Conservation (phyloP, 768 basidiomycete species). For the Termitomyces sp. region DNA sequence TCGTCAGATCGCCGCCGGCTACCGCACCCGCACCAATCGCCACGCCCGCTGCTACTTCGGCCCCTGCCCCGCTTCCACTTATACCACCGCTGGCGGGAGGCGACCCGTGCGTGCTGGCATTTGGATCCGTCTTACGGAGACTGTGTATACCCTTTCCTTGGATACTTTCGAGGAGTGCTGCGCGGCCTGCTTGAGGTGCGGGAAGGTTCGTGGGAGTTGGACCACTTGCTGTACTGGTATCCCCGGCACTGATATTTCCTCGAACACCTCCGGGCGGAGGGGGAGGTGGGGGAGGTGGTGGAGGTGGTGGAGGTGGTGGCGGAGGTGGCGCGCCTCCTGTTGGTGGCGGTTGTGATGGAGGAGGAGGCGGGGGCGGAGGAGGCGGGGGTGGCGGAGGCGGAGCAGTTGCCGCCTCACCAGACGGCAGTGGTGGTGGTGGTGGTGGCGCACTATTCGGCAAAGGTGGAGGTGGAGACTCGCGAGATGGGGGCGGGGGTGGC, state of each 20-base stretch:
- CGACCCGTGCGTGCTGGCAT: background rate
- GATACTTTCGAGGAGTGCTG: conserved; percentile 11
- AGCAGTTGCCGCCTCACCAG: background rate
- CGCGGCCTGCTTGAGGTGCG: conserved; percentile 53
- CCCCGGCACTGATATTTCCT: background rate
- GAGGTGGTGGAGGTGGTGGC: conserved; percentile 23
- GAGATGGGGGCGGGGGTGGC: conserved; percentile 19
- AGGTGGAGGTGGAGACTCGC: conserved; percentile 14
- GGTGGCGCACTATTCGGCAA: conserved; percentile 9
- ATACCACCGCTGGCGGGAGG: conserved; percentile 12
- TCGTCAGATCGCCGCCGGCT: conserved; percentile 70
- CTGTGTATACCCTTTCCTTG: conserved; percentile 9
- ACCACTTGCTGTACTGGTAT: background rate
- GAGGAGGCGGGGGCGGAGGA: conserved; percentile 26
- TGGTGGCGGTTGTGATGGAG: conserved; percentile 18
- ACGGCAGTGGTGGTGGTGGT: conserved; percentile 16
- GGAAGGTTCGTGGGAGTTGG: conserved; percentile 30
- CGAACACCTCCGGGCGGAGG: conserved; percentile 21
- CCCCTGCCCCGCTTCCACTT: conserved; percentile 31
- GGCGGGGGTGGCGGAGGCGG: conserved; percentile 17
- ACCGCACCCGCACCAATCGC: conserved; percentile 31
- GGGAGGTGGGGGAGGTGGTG: conserved; percentile 36
- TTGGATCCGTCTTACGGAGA: conserved; percentile 11
- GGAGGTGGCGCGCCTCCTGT: conserved; percentile 24
- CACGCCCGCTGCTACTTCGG: conserved; percentile 27